Base-by-base conservation (phyloP, 805 yeast genomes). In the Lipomyces sp. region DNA sequence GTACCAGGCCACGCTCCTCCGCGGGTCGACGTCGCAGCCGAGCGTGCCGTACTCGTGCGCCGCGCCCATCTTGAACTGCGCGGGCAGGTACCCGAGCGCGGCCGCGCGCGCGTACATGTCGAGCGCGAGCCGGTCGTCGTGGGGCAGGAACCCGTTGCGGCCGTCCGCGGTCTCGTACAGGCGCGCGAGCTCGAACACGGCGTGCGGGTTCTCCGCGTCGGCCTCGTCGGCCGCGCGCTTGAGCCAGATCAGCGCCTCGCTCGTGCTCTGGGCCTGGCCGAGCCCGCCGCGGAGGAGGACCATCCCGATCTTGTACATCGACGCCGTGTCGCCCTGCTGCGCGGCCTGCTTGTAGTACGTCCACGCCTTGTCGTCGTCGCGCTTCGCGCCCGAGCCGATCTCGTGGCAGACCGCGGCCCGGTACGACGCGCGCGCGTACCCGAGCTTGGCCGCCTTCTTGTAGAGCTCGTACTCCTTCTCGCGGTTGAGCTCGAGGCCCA, bases 281-380 rank as follows among this genome's bases (percentile, higher is more conserved):
- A 75, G 59, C 16, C 64, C 61, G 2, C 83, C 84, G 16, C 78
- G 73, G 16, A 82, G 70, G 58, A 76, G 72, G 40, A 82, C 73
- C 78, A 82, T 77, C 4, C 89, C 93, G 16, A 84, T 68, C 65
- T 84, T 83, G 68, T 82, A 84, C 86, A 84, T 83, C 21, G 88
- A 81, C 13, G 81, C 75, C 2, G 77, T 78, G 57, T 78, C 80
- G 4, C 83, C 84, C 21, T 75, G 65, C n/a, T 72, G 67, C 2
- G 90, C 86, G 0, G 88, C 86, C 41, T 72, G 70, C 32, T 73
- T 70, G 66, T 80, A 84, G 69, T 76, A 80, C 13, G 69, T 61
- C 23, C 80, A 66, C 8, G 88, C 81, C 51, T 73, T 71, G n/a
- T 55, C 58, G 16, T 69, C 67, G 59, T 77, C 77, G 36, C 70